phyloP scores from a whole-genome alignment of 2,329 filamentous ascomycete species.

The Colletotrichum navitas region DNA sequence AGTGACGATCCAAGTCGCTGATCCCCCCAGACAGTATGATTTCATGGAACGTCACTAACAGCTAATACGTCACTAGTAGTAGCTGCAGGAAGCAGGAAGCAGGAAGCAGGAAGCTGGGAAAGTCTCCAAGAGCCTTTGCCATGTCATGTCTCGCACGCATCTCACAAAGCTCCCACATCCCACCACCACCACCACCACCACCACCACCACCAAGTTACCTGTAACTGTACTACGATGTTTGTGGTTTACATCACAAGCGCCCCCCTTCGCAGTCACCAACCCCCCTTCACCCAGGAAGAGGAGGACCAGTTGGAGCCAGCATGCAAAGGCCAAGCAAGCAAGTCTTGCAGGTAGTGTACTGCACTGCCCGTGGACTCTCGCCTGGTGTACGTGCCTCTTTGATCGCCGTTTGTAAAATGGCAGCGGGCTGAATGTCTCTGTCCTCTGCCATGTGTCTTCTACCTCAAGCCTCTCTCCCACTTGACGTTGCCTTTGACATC shows the following conservation, averaged over 20 bases:
- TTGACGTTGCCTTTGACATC: too few relatives aligned
- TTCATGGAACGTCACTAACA: slow-evolving; percentile 30
- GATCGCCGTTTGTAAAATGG: background rate
- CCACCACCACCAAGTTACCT: background rate
- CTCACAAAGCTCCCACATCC: too few relatives aligned
- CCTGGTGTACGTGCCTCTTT: slow-evolving; percentile 10
- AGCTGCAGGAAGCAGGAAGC: background rate
- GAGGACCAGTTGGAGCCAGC: too few relatives aligned
- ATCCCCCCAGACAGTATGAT: slow-evolving; percentile 36
- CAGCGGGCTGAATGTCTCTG: background rate
- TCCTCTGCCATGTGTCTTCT: background rate
- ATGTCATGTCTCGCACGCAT: slow-evolving; percentile 11
- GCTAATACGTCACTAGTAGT: slow-evolving; percentile 30
- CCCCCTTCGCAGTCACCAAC: background rate
- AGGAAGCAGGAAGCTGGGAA: slow-evolving; percentile 14
- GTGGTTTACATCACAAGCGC: slow-evolving; percentile 9
- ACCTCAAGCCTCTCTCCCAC: too few relatives aligned
- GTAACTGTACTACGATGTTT: too few relatives aligned
- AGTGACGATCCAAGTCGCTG: slow-evolving; percentile 25
- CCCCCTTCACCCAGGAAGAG: too few relatives aligned
- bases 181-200: slow-evolving; percentile 7
- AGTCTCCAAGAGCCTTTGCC: slow-evolving; percentile 9
- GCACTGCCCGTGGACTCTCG: background rate
- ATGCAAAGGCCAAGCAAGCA: too few relatives aligned
- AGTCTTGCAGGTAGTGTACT: background rate